Percentiles rank a stretch among this genome's conserved stretches.
These are phyloP conservation scores for Annulohypoxylon maeteangense DNA, from an alignment of 495 filamentous ascomycete species.

Conservation along the genomic window DNA sequence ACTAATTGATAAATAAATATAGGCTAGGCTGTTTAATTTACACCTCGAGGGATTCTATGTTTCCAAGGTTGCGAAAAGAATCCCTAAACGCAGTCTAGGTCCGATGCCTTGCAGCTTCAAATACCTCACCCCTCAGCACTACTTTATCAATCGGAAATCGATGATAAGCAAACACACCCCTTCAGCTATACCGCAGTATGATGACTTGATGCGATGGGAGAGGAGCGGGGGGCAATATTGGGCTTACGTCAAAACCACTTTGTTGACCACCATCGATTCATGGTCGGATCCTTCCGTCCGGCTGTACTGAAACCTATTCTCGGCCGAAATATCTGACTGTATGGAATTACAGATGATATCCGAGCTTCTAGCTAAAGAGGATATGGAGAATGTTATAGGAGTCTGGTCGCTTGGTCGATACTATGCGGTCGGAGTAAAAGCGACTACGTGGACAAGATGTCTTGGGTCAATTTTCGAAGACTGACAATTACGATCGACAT, in stretches of 20 bases:
- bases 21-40: no score
- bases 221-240: not conserved
- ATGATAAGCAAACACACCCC: not conserved
- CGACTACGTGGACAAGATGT: no score
- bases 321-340: not conserved
- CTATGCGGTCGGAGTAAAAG: not conserved
- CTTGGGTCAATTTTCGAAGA: not conserved
- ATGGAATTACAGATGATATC: not conserved
- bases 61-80: no score
- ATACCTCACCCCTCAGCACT: no score
- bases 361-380: not conserved
- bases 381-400: not conserved
- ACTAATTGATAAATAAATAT: no score
- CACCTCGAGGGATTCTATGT: no score
- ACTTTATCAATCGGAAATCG: not conserved
- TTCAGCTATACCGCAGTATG: not conserved
- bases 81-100: no score
- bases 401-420: not conserved
- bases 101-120: no score
- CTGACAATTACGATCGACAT: not conserved
- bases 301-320: not conserved
- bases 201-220: not conserved
- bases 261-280: not conserved
- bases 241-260: not conserved
- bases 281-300: not conserved